Conservation (phyloP, 2,329 filamentous ascomycete species). For the Cyanodermella asteris region DNA sequence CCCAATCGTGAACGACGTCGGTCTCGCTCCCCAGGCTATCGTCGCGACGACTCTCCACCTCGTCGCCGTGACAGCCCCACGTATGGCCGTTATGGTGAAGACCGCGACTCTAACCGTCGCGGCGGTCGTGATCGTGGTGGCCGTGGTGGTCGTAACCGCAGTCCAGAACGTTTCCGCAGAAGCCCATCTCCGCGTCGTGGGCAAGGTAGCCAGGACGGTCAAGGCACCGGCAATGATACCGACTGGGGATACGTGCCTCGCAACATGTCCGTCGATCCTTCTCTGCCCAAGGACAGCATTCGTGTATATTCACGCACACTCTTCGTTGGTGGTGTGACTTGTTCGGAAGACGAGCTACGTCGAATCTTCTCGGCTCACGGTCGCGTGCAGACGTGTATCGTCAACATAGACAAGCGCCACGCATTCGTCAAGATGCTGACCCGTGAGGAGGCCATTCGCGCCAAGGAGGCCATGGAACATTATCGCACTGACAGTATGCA, state of each 20-base stretch:
- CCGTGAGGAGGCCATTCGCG: slow-evolving; percentile 59
- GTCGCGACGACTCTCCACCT: slow-evolving; percentile 39
- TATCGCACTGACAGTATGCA: slow-evolving; percentile 50
- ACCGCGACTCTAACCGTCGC: slow-evolving; percentile 37
- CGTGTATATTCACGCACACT: slow-evolving; percentile 33
- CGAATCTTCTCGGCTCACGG: slow-evolving; percentile 63
- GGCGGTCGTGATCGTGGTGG: slow-evolving; percentile 26
- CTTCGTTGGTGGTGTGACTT: slow-evolving; percentile 86
- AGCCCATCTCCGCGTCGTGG: slow-evolving; percentile 35
- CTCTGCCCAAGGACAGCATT: slow-evolving; percentile 53
- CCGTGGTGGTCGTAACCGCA: slow-evolving; percentile 3
- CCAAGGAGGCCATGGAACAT: slow-evolving; percentile 74
- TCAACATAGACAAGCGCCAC: slow-evolving; percentile 93
- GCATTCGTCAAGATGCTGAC: slow-evolving; percentile 98
- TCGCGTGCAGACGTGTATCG: slow-evolving; percentile 86
- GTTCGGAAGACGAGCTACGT: slow-evolving; percentile 62
- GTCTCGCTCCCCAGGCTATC: slow-evolving; percentile 51
- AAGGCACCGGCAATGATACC: no score
- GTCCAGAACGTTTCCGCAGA: slow-evolving; percentile 40
- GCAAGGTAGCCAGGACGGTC: slow-evolving; percentile 20
- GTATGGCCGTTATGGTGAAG: slow-evolving; percentile 51
- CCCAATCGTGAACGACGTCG: no score
- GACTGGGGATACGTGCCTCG: no score
- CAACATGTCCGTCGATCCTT: no score
- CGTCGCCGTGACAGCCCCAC: slow-evolving; percentile 45